phyloP scores from a whole-genome alignment of 2,329 filamentous ascomycete species.

The Scopulariopsis brevicaulis region DNA sequence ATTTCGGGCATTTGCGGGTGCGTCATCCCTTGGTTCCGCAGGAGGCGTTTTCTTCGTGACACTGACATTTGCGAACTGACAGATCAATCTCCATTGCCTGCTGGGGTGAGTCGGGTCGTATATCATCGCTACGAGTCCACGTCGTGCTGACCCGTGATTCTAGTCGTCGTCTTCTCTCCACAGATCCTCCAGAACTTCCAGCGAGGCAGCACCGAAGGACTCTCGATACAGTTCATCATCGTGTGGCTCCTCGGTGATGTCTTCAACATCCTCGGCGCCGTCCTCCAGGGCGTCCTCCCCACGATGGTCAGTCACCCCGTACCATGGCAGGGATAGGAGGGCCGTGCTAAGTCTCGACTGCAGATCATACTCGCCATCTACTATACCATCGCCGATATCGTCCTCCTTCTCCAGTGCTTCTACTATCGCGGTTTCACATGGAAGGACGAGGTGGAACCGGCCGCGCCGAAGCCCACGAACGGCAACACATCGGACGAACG shows the following conservation, averaged over 20 bases:
- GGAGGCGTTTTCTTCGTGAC: neutral
- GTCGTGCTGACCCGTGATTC: constrained; percentile 2
- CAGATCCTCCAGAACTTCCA: constrained; percentile 95
- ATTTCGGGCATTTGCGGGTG: constrained; percentile 86
- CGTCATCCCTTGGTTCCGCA: constrained; percentile 13
- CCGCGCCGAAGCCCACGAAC: constrained; percentile 24
- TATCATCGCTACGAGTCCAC: neutral
- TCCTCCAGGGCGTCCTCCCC: constrained; percentile 81
- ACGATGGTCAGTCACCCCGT: constrained; percentile 58
- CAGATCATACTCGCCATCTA: constrained; percentile 84
- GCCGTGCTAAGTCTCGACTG: neutral
- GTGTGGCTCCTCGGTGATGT: constrained; percentile 91
- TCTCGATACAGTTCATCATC: constrained; percentile 85
- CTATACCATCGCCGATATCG: constrained; percentile 84
- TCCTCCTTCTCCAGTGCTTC: constrained; percentile 81
- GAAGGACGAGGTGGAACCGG: constrained; percentile 36
- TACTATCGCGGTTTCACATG: constrained; percentile 83
- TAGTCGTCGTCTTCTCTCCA: constrained; percentile 87
- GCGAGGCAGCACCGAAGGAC: constrained; percentile 70
- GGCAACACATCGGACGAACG: constrained; percentile 32
- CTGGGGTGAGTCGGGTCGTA: constrained; percentile 41
- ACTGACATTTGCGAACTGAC: constrained; percentile 3
- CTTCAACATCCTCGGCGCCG: constrained; percentile 90
- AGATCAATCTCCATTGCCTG: constrained; percentile 94
- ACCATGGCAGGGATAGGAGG: constrained; percentile 1